Conservation (phyloP, 441 rosid species). For the Hura crepitans region DNA sequence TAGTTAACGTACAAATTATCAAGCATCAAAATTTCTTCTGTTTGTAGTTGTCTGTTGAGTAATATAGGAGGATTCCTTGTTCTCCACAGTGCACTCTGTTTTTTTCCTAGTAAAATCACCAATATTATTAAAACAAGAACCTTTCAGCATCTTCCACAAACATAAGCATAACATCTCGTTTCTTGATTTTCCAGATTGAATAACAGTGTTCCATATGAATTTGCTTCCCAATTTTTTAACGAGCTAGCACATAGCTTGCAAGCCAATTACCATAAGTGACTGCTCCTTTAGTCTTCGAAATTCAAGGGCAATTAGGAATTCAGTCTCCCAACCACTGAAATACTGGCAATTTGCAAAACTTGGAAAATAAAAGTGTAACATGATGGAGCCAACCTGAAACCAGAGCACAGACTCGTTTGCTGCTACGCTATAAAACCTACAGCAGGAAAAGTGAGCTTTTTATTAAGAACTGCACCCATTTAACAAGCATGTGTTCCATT, state of each 20-base stretch:
- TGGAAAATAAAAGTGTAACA: constrained; percentile 52
- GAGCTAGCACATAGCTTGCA: constrained; percentile 4
- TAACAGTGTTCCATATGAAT: constrained; percentile 7
- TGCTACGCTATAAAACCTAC: constrained; percentile 78
- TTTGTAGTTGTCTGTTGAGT: background rate
- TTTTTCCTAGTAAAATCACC: background rate
- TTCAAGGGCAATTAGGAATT: background rate
- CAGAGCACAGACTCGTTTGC: constrained; percentile 62
- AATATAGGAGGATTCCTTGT: background rate
- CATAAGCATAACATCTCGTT: background rate
- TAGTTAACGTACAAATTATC: background rate
- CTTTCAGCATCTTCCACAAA: background rate
- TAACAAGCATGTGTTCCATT: background rate
- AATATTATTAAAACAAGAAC: constrained; percentile 1
- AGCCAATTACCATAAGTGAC: background rate
- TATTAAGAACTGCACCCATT: constrained; percentile 19
- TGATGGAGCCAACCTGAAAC: constrained; percentile 99
- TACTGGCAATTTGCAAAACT: background rate
- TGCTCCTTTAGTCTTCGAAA: background rate
- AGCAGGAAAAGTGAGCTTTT: constrained; percentile 13
- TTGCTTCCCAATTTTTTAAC: background rate
- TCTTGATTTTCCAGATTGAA: background rate
- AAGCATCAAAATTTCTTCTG: background rate
- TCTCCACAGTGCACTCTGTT: background rate
- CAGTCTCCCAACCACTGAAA: background rate